Percentiles rank a stretch among this genome's conserved stretches.
phyloP scores from a whole-genome alignment of 352 stramenopile genomes.

The Phytophthora boehmeriae region DNA sequence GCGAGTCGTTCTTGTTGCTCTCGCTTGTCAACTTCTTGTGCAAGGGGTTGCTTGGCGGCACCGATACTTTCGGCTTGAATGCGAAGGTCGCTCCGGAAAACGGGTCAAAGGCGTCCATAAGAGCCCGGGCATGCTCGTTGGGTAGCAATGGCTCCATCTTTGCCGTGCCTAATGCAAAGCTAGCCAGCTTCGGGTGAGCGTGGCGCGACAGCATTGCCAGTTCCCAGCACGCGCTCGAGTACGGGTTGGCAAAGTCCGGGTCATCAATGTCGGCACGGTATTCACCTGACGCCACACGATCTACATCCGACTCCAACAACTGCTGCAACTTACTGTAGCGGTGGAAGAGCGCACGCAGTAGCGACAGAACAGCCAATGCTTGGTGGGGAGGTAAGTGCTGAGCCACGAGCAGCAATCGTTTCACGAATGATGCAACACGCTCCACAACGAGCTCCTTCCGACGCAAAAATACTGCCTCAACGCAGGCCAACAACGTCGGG shows the following conservation, averaged over 20 bases:
- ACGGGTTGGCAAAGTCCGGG: constrained; percentile 95
- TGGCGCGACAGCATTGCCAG: constrained; percentile 89
- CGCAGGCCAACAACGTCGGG: constrained; percentile 85
- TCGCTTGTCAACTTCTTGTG: constrained; percentile 73
- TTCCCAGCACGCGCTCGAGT: constrained; percentile 94
- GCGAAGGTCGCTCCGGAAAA: constrained; percentile 46
- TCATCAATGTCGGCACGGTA: constrained; percentile 93
- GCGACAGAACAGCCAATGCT: constrained; percentile 85
- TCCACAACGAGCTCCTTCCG: constrained; percentile 95
- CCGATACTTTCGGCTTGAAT: constrained; percentile 67
- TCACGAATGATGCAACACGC: constrained; percentile 95
- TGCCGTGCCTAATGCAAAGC: constrained; percentile 68
- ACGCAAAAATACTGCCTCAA: constrained; percentile 93
- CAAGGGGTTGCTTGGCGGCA: constrained; percentile 71
- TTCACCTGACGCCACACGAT: constrained; percentile 93
- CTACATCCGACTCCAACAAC: constrained; percentile 95
- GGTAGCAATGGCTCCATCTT: constrained; percentile 63
- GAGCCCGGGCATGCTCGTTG: constrained; percentile 64
- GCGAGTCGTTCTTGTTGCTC: constrained; percentile 54
- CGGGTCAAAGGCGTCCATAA: constrained; percentile 72
- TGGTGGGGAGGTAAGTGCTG: constrained; percentile 87
- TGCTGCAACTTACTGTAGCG: constrained; percentile 94
- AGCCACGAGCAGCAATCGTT: constrained; percentile 91
- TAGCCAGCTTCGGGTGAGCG: constrained; percentile 80
- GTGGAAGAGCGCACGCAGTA: constrained; percentile 89